phyloP scores from a whole-genome alignment of 2,329 filamentous ascomycete species.

The Mycosphaerella arachidis region DNA sequence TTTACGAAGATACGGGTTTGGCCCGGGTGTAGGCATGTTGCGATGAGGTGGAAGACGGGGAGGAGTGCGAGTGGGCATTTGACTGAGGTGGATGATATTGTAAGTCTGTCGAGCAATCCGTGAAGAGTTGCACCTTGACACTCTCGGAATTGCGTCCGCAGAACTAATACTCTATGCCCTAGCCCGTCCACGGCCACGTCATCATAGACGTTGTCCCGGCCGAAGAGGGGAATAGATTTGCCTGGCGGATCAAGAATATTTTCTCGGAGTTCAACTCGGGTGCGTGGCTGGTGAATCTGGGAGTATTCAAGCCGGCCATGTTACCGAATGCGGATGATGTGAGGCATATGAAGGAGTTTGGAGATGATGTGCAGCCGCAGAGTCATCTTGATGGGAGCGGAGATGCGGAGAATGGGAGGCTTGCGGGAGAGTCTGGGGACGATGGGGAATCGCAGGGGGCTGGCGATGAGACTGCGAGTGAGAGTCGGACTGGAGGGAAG shows the following conservation, averaged over 20 bases:
- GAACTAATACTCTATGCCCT: not conserved
- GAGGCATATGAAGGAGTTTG: constrained; percentile 12
- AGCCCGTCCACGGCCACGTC: constrained; percentile 22
- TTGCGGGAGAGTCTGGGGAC: too few relatives aligned
- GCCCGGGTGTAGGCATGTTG: constrained; percentile 27
- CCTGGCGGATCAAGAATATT: constrained; percentile 23
- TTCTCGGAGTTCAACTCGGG: constrained; percentile 34
- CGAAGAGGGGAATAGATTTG: constrained; percentile 14
- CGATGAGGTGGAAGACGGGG: constrained; percentile 26
- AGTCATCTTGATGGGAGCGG: too few relatives aligned
- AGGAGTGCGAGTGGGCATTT: constrained; percentile 24
- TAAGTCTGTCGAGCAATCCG: constrained; percentile 15
- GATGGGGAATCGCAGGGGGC: too few relatives aligned
- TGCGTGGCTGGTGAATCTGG: constrained; percentile 30
- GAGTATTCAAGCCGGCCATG: constrained; percentile 21
- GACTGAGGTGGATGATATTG: constrained; percentile 24
- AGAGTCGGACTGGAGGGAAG: too few relatives aligned
- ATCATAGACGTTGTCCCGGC: constrained; percentile 17
- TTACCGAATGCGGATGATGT: constrained; percentile 10
- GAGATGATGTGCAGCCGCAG: not conserved
- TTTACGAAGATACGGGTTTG: constrained; percentile 27
- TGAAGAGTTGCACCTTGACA: too few relatives aligned
- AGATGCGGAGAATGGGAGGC: not conserved
- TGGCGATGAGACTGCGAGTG: too few relatives aligned
- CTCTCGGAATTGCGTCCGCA: too few relatives aligned